A percentile compares a stretch with the other conserved stretches of the same genome.
Conservation (phyloP, 2,329 filamentous ascomycete species). For the Myriosclerotinia curreyana region DNA sequence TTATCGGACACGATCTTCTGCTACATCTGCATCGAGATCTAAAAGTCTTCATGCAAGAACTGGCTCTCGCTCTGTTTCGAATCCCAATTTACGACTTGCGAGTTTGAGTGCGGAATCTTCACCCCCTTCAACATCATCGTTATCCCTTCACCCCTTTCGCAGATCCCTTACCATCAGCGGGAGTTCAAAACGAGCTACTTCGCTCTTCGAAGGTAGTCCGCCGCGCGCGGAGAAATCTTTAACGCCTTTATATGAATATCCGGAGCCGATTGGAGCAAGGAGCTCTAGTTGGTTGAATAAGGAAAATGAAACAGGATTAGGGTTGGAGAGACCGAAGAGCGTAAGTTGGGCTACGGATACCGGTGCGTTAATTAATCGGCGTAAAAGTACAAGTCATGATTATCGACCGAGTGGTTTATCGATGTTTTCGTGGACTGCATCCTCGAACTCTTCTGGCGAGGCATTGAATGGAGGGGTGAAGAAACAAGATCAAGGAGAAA, state of each 20-base stretch:
- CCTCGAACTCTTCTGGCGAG: background rate
- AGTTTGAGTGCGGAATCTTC: background rate
- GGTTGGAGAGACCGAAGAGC: background rate
- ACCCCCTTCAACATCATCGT: background rate
- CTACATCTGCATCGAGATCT: background rate
- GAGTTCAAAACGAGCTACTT: background rate
- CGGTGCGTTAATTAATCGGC: background rate
- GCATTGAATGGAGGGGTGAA: too few relatives aligned
- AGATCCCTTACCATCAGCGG: background rate
- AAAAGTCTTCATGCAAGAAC: too few relatives aligned
- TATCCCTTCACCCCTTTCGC: background rate
- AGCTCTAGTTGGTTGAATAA: constrained; percentile 12
- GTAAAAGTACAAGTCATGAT: background rate
- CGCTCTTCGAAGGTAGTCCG: constrained; percentile 2
- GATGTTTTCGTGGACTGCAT: constrained; percentile 10
- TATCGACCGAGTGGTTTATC: background rate
- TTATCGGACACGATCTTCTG: constrained; percentile 1
- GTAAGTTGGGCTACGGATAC: background rate
- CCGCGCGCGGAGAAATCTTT: background rate
- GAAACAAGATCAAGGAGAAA: background rate
- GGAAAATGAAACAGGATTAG: background rate
- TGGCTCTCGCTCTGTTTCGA: background rate
- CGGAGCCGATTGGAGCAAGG: constrained; percentile 3
- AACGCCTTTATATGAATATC: constrained; percentile 4
- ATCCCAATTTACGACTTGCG: constrained; percentile 6